A percentile compares a stretch with the other conserved stretches of the same genome.
phyloP scores from a whole-genome alignment of 495 filamentous ascomycete genomes.

The Aspergillus saccharolyticus region DNA sequence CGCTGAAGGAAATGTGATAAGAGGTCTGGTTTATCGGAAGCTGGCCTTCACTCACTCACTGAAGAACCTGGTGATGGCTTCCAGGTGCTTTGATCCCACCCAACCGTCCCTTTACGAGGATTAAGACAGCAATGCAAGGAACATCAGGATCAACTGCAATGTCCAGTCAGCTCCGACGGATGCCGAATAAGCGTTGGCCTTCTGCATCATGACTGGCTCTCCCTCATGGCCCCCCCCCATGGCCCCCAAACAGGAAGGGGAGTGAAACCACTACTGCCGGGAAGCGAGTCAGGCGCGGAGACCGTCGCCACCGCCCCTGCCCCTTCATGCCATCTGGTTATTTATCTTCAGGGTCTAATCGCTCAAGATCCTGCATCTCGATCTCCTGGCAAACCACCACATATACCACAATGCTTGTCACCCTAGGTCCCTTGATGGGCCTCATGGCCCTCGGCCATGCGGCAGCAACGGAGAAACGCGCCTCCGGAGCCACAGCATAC shows the following conservation, averaged over 20 bases:
- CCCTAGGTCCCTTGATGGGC: neutral
- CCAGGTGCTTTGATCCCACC: no score
- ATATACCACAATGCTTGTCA: neutral
- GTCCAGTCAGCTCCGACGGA: no score
- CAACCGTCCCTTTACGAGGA: no score
- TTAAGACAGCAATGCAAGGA: no score
- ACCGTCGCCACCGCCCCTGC: neutral
- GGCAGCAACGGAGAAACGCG: constrained; percentile 13
- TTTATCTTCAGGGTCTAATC: neutral
- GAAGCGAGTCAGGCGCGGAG: neutral
- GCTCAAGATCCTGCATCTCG: neutral
- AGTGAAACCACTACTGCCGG: neutral
- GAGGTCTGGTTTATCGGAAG: no score
- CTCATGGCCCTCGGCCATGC: neutral
- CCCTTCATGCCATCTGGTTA: neutral
- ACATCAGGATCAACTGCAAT: no score
- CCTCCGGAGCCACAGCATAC: constrained; percentile 30
- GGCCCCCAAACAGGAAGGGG: neutral
- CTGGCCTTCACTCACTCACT: no score
- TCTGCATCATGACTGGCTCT: neutral
- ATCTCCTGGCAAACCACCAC: neutral
- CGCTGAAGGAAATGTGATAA: no score
- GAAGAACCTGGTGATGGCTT: no score
- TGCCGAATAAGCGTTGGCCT: no score
- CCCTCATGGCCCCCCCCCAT: neutral